Evolutionary conservation across 169 alveolate genomes (phyloP), one percentile per base, ranked within the genome.

Genomic region (Plasmodium inui): DNA sequence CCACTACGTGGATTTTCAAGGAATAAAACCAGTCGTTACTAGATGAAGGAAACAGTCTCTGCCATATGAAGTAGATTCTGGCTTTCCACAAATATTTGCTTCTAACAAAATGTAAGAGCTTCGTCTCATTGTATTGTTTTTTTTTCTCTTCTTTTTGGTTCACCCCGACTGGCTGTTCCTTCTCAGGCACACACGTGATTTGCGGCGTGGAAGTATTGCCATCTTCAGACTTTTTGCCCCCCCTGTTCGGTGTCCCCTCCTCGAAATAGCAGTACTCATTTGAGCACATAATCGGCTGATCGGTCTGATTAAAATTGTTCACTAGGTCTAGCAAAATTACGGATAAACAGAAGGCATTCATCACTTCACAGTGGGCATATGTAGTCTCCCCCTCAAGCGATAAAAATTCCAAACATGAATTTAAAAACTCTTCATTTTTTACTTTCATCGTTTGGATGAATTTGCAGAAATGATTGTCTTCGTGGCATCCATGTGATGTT

Each of bases 41-140:
- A 37, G 55, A 39, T 6, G 92, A 44, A n/a, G 84, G 28, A 28
- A 81, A 91, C 53, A 91, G 78, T 82, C 95, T 91, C 57, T 91
- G 95, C 95, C 95, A 91, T 81, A 81, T 81, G 67, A 91, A 91
- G 55, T 44, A 91, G 28, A 91, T 82, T 82, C 95, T 70, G 53
- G 92, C 89, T 82, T 70, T 80, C 95, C 95, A 91, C 67, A 91
- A 91, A 91, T 74, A 91, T 91, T 82, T 91, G 61, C 92, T 91
- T 55, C 14, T 91, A 12, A 81, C 53, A 89, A 80, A 89, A 53
- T 79, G 73, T n/a, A 57, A 26, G 17, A 44, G 57, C 14, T 86
- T 78, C 26, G 39, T 74, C 39, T 53, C n/a, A 74, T 86, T 78
- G 41, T 55, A 53, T 8, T 26, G 1, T 19, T 70, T 71, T 28